Conservation (phyloP, 208 protist species). For the Leishmania turanica region DNA sequence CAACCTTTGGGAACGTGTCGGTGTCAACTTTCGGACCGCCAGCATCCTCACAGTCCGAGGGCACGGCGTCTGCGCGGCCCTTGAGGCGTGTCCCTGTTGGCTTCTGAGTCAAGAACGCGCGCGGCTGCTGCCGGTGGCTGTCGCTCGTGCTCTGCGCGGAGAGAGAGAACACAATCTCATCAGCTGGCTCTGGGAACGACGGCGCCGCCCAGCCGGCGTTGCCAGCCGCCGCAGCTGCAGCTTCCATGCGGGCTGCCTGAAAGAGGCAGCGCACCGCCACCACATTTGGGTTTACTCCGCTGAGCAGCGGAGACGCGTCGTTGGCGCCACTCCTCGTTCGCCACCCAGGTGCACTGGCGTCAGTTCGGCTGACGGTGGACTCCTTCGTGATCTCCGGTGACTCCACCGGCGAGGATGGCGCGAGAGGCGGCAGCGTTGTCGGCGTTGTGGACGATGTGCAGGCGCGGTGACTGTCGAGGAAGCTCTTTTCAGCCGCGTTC, state of each 20-base stretch:
- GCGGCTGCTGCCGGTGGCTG: neutral
- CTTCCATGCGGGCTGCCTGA: neutral
- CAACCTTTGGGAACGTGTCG: neutral
- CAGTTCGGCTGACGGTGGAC: neutral
- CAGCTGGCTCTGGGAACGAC: neutral
- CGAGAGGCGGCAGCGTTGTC: neutral
- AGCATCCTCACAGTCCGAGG: neutral
- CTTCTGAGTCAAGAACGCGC: neutral
- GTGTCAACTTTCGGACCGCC: neutral
- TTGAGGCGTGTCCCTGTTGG: neutral
- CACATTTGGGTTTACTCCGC: slow-evolving; percentile 20
- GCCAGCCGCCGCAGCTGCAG: neutral
- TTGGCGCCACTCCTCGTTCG: neutral
- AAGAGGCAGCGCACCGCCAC: slow-evolving; percentile 31
- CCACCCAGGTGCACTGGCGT: neutral
- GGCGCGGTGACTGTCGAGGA: neutral
- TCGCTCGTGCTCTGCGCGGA: neutral
- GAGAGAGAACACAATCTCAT: neutral
- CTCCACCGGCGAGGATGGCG: neutral
- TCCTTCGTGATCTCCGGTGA: neutral
- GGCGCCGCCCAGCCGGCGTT: neutral
- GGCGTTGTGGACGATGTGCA: neutral
- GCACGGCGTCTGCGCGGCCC: neutral
- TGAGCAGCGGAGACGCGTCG: neutral
- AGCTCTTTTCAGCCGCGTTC: too few relatives aligned